Evolutionary conservation across 2,329 filamentous ascomycete genomes (phyloP).

Genomic region (Setomelanomma holmii): DNA sequence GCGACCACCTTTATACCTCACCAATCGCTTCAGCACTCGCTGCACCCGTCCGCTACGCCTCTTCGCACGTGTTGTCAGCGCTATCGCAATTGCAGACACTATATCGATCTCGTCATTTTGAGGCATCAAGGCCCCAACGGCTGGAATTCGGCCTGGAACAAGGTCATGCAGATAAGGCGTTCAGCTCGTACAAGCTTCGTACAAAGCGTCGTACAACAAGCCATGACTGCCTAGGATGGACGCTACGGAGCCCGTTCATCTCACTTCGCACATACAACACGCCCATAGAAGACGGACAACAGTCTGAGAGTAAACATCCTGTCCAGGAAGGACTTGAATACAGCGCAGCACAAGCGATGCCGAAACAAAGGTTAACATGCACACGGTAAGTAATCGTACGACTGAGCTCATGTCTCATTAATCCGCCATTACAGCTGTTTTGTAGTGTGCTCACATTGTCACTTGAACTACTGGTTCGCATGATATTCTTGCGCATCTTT

Average conservation of each 20-base stretch:
- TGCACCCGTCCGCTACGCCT: no score
- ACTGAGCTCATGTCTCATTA: neutral
- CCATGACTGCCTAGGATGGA: neutral
- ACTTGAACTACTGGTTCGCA: no score
- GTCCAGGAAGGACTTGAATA: neutral
- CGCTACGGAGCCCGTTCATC: neutral
- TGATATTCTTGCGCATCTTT: no score
- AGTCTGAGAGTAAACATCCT: neutral
- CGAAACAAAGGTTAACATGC: constrained; percentile 42
- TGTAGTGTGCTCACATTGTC: no score
- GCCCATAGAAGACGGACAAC: neutral
- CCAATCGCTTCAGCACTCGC: no score
- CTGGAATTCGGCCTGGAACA: neutral
- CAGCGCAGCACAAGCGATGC: constrained; percentile 22
- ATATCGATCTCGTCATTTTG: neutral
- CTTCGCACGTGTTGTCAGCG: no score
- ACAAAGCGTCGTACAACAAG: neutral
- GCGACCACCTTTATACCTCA: no score
- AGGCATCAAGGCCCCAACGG: neutral
- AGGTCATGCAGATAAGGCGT: neutral
- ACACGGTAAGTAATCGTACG: constrained; percentile 30
- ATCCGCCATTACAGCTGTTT: neutral
- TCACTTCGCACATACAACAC: neutral
- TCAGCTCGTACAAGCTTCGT: neutral
- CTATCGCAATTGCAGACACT: no score